These are phyloP conservation scores for Naegleria gruberi DNA, from an alignment of 208 protist genomes.

Conservation along the genomic window DNA sequence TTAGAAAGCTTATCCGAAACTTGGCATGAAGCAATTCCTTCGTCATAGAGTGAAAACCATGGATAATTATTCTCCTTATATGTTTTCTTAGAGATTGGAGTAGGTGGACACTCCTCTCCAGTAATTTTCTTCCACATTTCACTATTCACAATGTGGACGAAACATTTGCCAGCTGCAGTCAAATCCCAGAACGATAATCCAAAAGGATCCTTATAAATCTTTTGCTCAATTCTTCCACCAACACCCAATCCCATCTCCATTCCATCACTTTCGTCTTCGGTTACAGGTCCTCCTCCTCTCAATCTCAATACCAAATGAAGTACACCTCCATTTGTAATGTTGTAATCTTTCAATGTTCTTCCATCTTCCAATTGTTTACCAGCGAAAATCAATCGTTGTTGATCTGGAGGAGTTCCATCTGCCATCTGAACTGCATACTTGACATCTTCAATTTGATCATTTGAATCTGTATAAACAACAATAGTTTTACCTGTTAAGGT, in stretches of 20 bases:
- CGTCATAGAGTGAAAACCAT: background rate
- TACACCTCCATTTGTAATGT: background rate
- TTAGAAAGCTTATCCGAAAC: too few species aligned
- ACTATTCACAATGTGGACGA: slow-evolving; percentile 6
- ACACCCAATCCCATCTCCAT: background rate
- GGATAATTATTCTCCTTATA: background rate
- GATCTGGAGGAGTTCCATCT: slow-evolving; percentile 25
- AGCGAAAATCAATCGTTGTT: slow-evolving; percentile 30
- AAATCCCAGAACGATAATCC: background rate
- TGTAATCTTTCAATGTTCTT: background rate
- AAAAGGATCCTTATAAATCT: slow-evolving; percentile 6
- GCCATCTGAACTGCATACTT: slow-evolving; percentile 32
- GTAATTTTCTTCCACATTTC: slow-evolving; percentile 2
- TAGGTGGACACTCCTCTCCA: background rate
- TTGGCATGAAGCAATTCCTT: too few species aligned
- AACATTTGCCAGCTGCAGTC: background rate
- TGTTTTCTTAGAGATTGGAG: background rate
- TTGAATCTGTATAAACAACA: too few species aligned
- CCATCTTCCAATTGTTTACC: slow-evolving; percentile 22
- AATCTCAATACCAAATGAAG: background rate
- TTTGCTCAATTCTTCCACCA: background rate
- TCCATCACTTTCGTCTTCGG: too few species aligned
- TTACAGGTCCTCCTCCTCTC: background rate
- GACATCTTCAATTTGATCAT: slow-evolving; percentile 24
- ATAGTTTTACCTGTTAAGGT: too few species aligned